phyloP scores from a whole-genome alignment of 2,329 filamentous ascomycete species.

The Tolypocladium ovalisporum region DNA sequence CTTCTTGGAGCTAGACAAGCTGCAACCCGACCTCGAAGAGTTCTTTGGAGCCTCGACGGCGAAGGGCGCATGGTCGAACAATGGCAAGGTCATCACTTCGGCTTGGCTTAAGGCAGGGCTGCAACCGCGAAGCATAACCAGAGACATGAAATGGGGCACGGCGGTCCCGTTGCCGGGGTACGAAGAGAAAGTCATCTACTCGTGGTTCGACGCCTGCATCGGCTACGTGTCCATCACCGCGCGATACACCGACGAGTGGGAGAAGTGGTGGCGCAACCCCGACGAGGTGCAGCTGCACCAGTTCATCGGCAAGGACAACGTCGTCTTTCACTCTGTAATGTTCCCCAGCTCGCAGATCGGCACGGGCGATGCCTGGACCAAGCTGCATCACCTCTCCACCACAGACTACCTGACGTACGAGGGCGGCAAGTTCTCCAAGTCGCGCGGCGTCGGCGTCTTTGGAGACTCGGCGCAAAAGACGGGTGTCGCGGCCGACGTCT shows the following conservation, averaged over 20 bases:
- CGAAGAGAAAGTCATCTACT: slow-evolving; percentile 67
- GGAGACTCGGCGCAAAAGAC: slow-evolving; percentile 82
- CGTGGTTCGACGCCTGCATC: slow-evolving; percentile 88
- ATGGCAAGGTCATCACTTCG: slow-evolving; percentile 65
- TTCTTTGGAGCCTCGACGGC: slow-evolving; percentile 68
- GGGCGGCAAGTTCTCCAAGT: slow-evolving; percentile 87
- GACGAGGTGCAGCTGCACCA: slow-evolving; percentile 83
- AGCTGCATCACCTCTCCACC: slow-evolving; percentile 77
- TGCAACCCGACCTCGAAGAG: slow-evolving; percentile 63
- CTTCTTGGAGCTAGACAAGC: slow-evolving; percentile 75
- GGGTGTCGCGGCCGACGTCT: slow-evolving; percentile 79
- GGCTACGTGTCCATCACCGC: slow-evolving; percentile 94
- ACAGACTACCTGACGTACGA: slow-evolving; percentile 85
- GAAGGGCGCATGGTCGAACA: slow-evolving; percentile 66
- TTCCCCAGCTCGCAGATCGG: slow-evolving; percentile 84
- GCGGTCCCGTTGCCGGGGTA: slow-evolving; percentile 41
- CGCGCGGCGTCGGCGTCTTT: slow-evolving; percentile 79
- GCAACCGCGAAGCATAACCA: slow-evolving; percentile 76
- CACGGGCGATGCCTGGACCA: slow-evolving; percentile 77
- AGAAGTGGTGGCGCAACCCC: slow-evolving; percentile 89
- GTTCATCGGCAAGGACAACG: slow-evolving; percentile 73
- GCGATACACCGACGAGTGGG: slow-evolving; percentile 79
- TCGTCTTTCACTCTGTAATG: slow-evolving; percentile 70
- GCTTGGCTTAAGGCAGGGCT: slow-evolving; percentile 77
- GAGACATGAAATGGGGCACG: slow-evolving; percentile 85